Evolutionary conservation across 2,329 filamentous ascomycete genomes (phyloP), one percentile per base, ranked within the genome.

Genomic region (Diaporthe vexans): DNA sequence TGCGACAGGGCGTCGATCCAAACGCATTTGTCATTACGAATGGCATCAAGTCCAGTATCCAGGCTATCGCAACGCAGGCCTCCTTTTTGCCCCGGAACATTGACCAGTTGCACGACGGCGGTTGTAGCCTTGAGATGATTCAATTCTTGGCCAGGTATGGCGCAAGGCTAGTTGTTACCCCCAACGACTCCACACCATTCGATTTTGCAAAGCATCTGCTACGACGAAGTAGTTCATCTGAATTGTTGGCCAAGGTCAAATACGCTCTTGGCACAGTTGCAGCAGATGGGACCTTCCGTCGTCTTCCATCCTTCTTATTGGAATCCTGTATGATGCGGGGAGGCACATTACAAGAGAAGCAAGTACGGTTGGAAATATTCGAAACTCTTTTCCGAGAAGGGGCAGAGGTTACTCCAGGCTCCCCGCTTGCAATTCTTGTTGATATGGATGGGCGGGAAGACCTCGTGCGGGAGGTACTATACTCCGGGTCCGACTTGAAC

Each of bases 101-200:
- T n/a, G n/a, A n/a, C n/a, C n/a, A n/a, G n/a, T n/a, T n/a, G n/a
- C n/a, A n/a, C n/a, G n/a, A n/a, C n/a, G n/a, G 24, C 17, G 59
- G 40, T 17, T 63, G 59, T 26, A 63, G 59, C 40, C 24, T 63
- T 1, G 40, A 63, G 59, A 63, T 63, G 59, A 33, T 21, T 6
- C 59, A 63, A 46, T 33, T 63, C 17, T 33, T 63, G 59, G 59
- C 17, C 10, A 48, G 19, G 11, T 17, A 33, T 9, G 59, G 59
- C 24, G 24, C 59, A 21, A 63, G 40, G 40, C 17, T 63, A n/a
- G 15, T 63, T 10, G 40, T 63, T 40, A 33, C 37, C 7, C 59
- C 59, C 6, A 17, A 63, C 21, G 59, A 63, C 17, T 15, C 40
- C 13, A 33, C 15, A 9, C 40, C 59, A 2, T 21, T 63, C 21